Conservation (phyloP, 441 rosid genomes). For the Kokia cookei region DNA sequence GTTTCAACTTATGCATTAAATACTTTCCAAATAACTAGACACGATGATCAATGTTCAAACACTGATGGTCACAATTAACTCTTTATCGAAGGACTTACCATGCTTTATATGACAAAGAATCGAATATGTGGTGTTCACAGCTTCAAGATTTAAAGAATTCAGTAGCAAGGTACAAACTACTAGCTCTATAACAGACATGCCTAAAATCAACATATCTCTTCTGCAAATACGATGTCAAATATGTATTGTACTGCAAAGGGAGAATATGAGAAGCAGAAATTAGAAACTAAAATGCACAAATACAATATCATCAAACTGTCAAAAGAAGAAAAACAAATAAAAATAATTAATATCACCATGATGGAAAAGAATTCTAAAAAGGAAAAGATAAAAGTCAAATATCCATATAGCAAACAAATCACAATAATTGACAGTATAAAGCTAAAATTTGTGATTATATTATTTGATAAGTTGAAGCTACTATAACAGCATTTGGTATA, state of each 20-base stretch:
- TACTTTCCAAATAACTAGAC: neutral
- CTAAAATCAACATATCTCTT: constrained; percentile 40
- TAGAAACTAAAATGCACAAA: neutral
- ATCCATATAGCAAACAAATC: neutral
- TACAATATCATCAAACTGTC: neutral
- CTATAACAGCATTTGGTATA: neutral
- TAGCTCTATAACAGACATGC: constrained; percentile 3
- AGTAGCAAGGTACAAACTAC: neutral
- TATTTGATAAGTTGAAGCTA: neutral
- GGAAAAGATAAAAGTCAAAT: neutral
- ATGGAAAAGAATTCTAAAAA: neutral
- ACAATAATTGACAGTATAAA: neutral
- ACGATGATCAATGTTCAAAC: neutral
- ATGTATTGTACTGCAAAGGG: constrained; percentile 47
- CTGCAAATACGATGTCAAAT: constrained; percentile 63
- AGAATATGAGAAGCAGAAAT: neutral
- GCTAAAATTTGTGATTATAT: neutral
- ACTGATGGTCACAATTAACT: neutral
- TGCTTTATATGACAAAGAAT: neutral
- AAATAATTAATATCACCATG: neutral
- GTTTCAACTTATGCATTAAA: neutral
- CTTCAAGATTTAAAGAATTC: neutral
- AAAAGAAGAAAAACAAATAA: neutral
- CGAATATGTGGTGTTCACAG: neutral
- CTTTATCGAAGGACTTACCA: neutral